Evolutionary conservation across 2,329 filamentous ascomycete species (phyloP).

Genomic region (Thelonectria olida): DNA sequence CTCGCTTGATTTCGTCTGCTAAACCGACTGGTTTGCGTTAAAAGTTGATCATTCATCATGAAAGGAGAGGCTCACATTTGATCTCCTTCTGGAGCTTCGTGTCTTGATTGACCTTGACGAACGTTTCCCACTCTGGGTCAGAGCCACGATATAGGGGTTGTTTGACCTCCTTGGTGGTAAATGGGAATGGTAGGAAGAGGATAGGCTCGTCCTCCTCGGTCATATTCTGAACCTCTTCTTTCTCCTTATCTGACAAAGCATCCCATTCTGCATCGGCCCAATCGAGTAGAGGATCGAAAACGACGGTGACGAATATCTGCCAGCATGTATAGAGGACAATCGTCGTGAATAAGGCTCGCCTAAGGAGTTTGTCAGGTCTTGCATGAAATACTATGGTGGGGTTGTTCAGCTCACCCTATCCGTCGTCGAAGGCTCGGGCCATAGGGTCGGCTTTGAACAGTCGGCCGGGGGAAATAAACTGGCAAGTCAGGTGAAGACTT

Average conservation of each 20-base stretch:
- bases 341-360: constrained; percentile 43
- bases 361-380: constrained; percentile 28
- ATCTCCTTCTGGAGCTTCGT: constrained; percentile 56
- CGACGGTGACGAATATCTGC: constrained; percentile 54
- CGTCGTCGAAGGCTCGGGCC: constrained; percentile 35
- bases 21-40: constrained; percentile 41
- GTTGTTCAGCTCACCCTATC: constrained; percentile 39
- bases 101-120: constrained; percentile 67
- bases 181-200: constrained; percentile 70
- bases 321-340: constrained; percentile 50
- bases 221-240: constrained; percentile 50
- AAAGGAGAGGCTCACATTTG: constrained; percentile 49
- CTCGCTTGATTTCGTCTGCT: constrained; percentile 46
- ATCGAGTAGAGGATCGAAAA: constrained; percentile 56
- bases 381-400: not conserved
- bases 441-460: constrained; percentile 16
- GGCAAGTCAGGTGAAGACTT: constrained; percentile 35
- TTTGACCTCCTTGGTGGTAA: constrained; percentile 60
- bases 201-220: constrained; percentile 55
- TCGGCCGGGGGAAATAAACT: constrained; percentile 44
- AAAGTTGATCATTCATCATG: not conserved
- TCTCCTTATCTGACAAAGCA: constrained; percentile 54
- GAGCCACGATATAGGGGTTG: constrained; percentile 61
- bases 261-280: constrained; percentile 54
- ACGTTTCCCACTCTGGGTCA: constrained; percentile 72